phyloP scores from a whole-genome alignment of 2,329 filamentous ascomycete species.

The Metarhizium brunneum region DNA sequence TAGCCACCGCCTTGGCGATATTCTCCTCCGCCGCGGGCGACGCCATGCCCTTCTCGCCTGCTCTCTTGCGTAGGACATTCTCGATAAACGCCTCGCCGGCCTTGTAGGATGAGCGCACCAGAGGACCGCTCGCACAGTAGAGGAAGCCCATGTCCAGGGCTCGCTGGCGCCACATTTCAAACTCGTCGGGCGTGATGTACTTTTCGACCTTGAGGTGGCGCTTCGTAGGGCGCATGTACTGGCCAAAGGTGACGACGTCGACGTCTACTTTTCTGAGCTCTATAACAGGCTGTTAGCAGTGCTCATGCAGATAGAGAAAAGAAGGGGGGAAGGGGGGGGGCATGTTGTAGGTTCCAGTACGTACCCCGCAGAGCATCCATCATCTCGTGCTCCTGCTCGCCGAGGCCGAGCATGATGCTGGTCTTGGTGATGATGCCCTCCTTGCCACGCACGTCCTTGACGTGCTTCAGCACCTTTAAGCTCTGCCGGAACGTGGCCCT shows the following conservation, averaged over 20 bases:
- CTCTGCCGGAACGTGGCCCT: slow-evolving; percentile 85
- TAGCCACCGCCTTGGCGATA: slow-evolving; percentile 29
- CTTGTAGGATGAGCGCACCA: slow-evolving; percentile 95
- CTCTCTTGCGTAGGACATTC: slow-evolving; percentile 86
- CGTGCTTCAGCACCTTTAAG: slow-evolving; percentile 67
- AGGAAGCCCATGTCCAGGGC: slow-evolving; percentile 93
- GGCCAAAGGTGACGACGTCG: slow-evolving; percentile 97
- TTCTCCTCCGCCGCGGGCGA: slow-evolving; percentile 15
- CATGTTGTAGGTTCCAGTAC: slow-evolving; percentile 7
- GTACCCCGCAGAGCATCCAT: slow-evolving; percentile 65
- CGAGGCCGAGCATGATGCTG: slow-evolving; percentile 90
- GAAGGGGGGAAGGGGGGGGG: no score
- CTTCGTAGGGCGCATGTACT: slow-evolving; percentile 99
- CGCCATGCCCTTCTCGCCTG: slow-evolving; percentile 29
- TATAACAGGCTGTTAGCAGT: slow-evolving; percentile 14
- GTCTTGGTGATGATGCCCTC: slow-evolving; percentile 93
- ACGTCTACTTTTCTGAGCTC: slow-evolving; percentile 74
- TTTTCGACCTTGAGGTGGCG: slow-evolving; percentile 94
- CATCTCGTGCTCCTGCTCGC: slow-evolving; percentile 82
- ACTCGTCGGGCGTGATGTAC: slow-evolving; percentile 84
- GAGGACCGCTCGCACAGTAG: slow-evolving; percentile 87
- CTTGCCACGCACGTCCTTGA: slow-evolving; percentile 61
- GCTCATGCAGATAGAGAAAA: not conserved
- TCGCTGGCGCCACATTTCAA: slow-evolving; percentile 83
- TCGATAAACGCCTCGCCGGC: slow-evolving; percentile 98